Conservation (phyloP, 163 green algal species). For the Scenedesmus sp. region DNA sequence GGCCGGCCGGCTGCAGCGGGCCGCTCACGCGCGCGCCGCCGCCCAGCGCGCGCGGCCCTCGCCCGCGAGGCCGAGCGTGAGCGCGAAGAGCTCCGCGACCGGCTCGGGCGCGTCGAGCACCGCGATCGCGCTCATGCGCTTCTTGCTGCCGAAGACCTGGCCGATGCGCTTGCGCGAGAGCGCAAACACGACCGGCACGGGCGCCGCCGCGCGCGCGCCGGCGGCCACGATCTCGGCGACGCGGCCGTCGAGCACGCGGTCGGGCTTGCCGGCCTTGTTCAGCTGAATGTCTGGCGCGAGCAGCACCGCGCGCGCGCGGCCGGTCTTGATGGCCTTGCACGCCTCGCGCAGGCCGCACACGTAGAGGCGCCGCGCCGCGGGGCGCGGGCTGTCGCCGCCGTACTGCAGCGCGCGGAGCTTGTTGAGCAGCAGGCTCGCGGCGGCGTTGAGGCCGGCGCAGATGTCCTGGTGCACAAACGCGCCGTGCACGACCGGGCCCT, state of each 20-base stretch:
- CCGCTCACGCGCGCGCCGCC: too few species aligned
- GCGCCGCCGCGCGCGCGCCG: background rate
- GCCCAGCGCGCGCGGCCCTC: too few species aligned
- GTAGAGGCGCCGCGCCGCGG: constrained; percentile 53
- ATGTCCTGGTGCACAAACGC: constrained; percentile 32
- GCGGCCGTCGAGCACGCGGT: background rate
- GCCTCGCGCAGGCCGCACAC: constrained; percentile 74
- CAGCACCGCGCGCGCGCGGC: constrained; percentile 61
- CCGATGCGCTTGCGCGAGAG: constrained; percentile 3
- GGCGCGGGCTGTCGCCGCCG: background rate
- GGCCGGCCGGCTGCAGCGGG: too few species aligned
- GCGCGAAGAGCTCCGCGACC: constrained; percentile 5
- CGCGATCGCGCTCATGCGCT: constrained; percentile 19
- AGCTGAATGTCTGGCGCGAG: constrained; percentile 75
- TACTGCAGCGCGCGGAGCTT: constrained; percentile 19
- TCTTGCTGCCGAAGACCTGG: constrained; percentile 29
- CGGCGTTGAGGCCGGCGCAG: background rate
- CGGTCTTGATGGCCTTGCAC: constrained; percentile 64
- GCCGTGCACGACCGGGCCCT: background rate
- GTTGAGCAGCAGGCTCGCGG: constrained; percentile 22
- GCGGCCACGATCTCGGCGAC: background rate
- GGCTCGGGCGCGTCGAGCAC: constrained; percentile 8
- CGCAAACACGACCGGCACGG: constrained; percentile 19
- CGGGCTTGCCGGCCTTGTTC: constrained; percentile 48
- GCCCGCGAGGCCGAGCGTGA: constrained; percentile 8